A percentile compares a stretch with the other conserved stretches of the same genome.
Evolutionary conservation across 163 green algal species (phyloP).

Genomic region (Chlorella variabilis): DNA sequence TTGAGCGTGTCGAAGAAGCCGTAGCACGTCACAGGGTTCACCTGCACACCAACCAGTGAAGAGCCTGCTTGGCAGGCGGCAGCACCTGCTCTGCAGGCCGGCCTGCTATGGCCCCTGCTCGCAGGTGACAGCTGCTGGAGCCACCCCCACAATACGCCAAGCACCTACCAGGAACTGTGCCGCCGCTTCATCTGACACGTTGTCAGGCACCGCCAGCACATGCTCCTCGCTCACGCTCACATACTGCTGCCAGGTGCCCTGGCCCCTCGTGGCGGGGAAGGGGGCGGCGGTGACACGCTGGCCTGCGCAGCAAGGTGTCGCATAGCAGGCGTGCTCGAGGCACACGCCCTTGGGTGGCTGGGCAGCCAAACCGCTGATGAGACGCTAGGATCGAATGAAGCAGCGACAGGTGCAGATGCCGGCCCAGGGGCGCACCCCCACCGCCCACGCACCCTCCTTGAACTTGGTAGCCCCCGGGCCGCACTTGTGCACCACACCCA

Average conservation of each 20-base stretch:
- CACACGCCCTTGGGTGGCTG: too few species aligned
- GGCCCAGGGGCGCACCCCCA: too few species aligned
- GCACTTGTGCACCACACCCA: conserved; percentile 52
- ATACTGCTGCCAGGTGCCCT: conserved; percentile 72
- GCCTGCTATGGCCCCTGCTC: too few species aligned
- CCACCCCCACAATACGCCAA: too few species aligned
- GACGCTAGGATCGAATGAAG: too few species aligned
- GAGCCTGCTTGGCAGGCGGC: too few species aligned
- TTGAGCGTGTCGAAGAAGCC: conserved; percentile 58
- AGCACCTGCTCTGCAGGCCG: too few species aligned
- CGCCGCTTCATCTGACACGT: conserved; percentile 61
- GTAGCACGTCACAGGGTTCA: conserved; percentile 54
- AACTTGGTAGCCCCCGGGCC: conserved; percentile 38
- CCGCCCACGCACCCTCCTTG: conserved; percentile 33
- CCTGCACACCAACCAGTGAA: conserved; percentile 2
- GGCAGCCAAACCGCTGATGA: too few species aligned
- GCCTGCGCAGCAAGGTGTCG: background rate
- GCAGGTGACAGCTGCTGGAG: too few species aligned
- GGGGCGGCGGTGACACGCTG: conserved; percentile 15
- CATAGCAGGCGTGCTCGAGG: background rate
- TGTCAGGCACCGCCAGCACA: conserved; percentile 57
- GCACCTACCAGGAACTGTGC: conserved; percentile 55
- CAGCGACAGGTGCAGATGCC: too few species aligned
- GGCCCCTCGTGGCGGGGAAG: background rate
- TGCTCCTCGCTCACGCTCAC: conserved; percentile 28